A percentile compares a stretch with the other conserved stretches of the same genome.
Evolutionary conservation across 176 grass and related monocot species (phyloP).

Genomic region (maize (Zea mays)): DNA sequence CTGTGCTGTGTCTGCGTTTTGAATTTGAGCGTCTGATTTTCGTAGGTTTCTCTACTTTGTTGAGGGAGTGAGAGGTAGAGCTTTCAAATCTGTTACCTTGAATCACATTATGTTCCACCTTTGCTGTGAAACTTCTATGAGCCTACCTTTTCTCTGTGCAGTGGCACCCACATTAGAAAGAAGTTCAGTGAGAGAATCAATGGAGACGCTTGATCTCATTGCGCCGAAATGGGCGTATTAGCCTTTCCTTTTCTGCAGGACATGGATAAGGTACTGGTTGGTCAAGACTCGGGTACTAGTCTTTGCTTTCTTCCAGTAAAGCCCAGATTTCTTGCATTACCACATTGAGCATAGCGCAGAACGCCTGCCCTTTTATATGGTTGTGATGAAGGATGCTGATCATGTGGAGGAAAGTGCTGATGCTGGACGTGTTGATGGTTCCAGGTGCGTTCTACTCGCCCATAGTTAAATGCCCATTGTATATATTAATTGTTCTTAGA

Average conservation of each 20-base stretch:
- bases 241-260: not conserved
- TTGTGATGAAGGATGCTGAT: conserved; percentile 20
- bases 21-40: not conserved
- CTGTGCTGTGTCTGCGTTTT: not conserved
- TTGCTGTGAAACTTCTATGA: not conserved
- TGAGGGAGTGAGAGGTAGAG: not conserved
- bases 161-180: not conserved
- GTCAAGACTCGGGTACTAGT: conserved; percentile 41
- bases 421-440: conserved; percentile 8
- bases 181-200: conserved; percentile 24
- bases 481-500: not conserved
- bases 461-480: conserved; percentile 1
- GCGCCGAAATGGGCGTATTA: not conserved
- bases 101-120: not conserved
- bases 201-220: conserved; percentile 9
- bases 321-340: conserved; percentile 1
- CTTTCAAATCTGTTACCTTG: not conserved
- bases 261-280: conserved; percentile 37
- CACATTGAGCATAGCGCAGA: not conserved
- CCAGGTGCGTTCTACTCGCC: conserved; percentile 1
- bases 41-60: conserved; percentile 1
- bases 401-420: not conserved
- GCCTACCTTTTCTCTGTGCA: not conserved
- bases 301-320: conserved; percentile 36
- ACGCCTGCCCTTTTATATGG: not conserved